Evolutionary conservation across 1,284 basidiomycete genomes (phyloP).

Genomic region (Ganoderma lucidum): DNA sequence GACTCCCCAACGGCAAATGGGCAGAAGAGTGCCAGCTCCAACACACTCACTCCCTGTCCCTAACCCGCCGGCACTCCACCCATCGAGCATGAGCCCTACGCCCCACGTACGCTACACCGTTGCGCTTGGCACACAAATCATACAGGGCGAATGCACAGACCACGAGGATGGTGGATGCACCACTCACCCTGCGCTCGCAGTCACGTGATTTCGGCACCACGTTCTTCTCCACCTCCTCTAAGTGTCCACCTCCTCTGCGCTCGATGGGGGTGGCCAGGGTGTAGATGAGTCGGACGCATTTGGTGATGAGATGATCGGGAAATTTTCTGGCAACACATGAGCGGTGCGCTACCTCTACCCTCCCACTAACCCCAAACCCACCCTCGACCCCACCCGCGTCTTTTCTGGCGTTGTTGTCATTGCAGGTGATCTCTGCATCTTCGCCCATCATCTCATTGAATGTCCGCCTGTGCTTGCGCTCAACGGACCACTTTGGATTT

Average conservation of each 20-base stretch:
- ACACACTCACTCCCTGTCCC: conserved; percentile 43
- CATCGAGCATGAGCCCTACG: conserved; percentile 70
- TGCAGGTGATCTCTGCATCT: conserved; percentile 42
- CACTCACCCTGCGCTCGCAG: conserved; percentile 30
- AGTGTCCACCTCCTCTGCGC: conserved; percentile 42
- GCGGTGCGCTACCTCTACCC: conserved; percentile 31
- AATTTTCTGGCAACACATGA: conserved; percentile 47
- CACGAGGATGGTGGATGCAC: conserved; percentile 39
- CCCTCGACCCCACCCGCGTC: conserved; percentile 33
- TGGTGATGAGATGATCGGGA: conserved; percentile 71
- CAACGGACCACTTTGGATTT: conserved; percentile 55
- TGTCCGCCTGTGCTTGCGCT: conserved; percentile 58
- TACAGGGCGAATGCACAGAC: conserved; percentile 44
- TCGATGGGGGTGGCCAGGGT: conserved; percentile 41
- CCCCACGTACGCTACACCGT: conserved; percentile 85
- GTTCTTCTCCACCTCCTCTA: conserved; percentile 51
- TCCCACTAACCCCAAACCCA: conserved; percentile 10
- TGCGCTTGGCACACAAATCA: conserved; percentile 75
- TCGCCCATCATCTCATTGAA: conserved; percentile 48
- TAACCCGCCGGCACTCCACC: conserved; percentile 42
- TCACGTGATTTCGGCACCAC: conserved; percentile 48
- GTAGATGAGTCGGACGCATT: conserved; percentile 46
- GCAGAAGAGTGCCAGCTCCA: conserved; percentile 36
- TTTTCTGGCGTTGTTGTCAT: conserved; percentile 30
- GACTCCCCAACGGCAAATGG: conserved; percentile 31